Percentiles rank a stretch among this genome's conserved stretches.
phyloP scores from a whole-genome alignment of 2,329 filamentous ascomycete genomes.

The Botryosphaeria agaves region DNA sequence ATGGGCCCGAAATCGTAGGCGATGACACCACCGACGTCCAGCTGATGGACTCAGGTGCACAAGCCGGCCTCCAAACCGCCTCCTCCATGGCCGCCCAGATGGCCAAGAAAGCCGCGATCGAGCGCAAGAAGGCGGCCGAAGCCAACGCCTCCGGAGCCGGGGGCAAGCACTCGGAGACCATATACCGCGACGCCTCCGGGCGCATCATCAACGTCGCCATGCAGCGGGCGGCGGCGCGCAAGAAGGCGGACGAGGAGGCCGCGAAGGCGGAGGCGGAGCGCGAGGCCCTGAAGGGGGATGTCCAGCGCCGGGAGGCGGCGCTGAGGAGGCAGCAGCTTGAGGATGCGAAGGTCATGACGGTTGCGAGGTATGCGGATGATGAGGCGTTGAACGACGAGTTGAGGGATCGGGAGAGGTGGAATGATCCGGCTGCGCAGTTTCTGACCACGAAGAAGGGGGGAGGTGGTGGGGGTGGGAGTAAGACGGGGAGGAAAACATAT shows the following conservation, averaged over 20 bases:
- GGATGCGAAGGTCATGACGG: slow-evolving; percentile 65
- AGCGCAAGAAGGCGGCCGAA: slow-evolving; percentile 31
- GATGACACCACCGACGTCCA: slow-evolving; percentile 24
- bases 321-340: slow-evolving; percentile 49
- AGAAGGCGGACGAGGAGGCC: slow-evolving; percentile 55
- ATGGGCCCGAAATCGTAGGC: slow-evolving; percentile 26
- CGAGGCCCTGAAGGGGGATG: slow-evolving; percentile 65
- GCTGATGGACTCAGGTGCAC: slow-evolving; percentile 78
- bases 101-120: slow-evolving; percentile 48
- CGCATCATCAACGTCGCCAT: slow-evolving; percentile 86
- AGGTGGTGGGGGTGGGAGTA: slow-evolving; percentile 24
- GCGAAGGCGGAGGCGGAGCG: slow-evolving; percentile 46
- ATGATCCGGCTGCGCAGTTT: slow-evolving; percentile 81
- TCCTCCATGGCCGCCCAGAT: slow-evolving; percentile 44
- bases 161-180: slow-evolving; percentile 52
- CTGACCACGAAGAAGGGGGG: slow-evolving; percentile 36
- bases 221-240: slow-evolving; percentile 74
- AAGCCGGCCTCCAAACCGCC: slow-evolving; percentile 74
- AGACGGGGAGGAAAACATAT: slow-evolving; percentile 50
- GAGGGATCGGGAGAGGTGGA: slow-evolving; percentile 65
- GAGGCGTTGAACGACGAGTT: slow-evolving; percentile 70
- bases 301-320: slow-evolving; percentile 55
- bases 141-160: slow-evolving; percentile 18
- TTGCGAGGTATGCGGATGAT: slow-evolving; percentile 73
- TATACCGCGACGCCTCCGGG: slow-evolving; percentile 89